A percentile compares a stretch with the other conserved stretches of the same genome.
Conservation (phyloP, 2,329 filamentous ascomycete genomes). For the Curvularia sp. region DNA sequence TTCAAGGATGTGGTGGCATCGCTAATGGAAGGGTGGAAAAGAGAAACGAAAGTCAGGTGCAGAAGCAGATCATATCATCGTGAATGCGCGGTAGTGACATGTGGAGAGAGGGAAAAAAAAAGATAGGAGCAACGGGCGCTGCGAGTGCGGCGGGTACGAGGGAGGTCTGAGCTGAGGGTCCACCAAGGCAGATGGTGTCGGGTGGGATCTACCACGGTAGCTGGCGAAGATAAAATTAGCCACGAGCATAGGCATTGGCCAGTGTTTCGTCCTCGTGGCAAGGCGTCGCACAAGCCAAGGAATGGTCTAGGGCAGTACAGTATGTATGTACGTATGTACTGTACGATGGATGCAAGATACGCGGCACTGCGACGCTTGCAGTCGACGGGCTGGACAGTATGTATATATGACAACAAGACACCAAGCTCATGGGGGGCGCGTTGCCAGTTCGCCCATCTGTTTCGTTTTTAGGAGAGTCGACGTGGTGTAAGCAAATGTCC, state of each 20-base stretch:
- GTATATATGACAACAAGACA: too few relatives aligned
- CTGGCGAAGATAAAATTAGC: slow-evolving; percentile 22
- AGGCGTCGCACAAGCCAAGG: slow-evolving; percentile 3
- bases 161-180: slow-evolving; percentile 15
- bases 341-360: not conserved
- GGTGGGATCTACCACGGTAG: slow-evolving; percentile 12
- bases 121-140: slow-evolving; percentile 19
- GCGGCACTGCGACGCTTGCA: too few relatives aligned
- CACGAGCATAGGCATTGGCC: slow-evolving; percentile 8
- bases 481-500: not conserved
- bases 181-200: slow-evolving; percentile 16
- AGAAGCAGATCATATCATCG: slow-evolving; percentile 20
- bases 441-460: too few relatives aligned
- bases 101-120: slow-evolving; percentile 10
- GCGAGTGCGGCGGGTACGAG: slow-evolving; percentile 9
- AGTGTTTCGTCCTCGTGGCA: slow-evolving; percentile 4
- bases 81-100: slow-evolving; percentile 3
- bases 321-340: too few relatives aligned
- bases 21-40: slow-evolving; percentile 5
- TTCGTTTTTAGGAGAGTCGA: not conserved
- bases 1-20: slow-evolving; percentile 22
- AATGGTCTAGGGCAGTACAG: not conserved
- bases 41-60: slow-evolving; percentile 4
- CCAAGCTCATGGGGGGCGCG: too few relatives aligned
- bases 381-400: too few relatives aligned